Percentiles rank a stretch among this genome's conserved stretches.
Conservation (phyloP, 2,329 filamentous ascomycete genomes). For the Fusarium nisikadoi region DNA sequence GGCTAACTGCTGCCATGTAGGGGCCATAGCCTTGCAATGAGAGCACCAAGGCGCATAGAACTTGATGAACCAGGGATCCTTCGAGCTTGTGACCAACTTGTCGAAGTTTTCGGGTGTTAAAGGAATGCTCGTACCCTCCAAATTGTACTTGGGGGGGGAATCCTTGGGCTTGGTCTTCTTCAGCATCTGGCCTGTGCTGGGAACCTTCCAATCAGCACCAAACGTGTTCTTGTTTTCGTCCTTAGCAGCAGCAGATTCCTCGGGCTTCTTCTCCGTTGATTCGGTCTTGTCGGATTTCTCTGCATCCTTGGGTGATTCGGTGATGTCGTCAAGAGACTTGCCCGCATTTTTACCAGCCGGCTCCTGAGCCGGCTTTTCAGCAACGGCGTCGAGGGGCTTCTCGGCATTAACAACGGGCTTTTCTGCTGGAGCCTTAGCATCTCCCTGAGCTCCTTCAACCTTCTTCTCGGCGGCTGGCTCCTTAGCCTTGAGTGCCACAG, state of each 20-base stretch:
- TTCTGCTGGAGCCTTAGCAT: slow-evolving; percentile 51
- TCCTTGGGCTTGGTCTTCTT: slow-evolving; percentile 58
- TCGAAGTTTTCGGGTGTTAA: slow-evolving; percentile 90
- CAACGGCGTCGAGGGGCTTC: slow-evolving; percentile 28
- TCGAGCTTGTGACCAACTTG: slow-evolving; percentile 82
- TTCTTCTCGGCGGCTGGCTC: slow-evolving; percentile 34
- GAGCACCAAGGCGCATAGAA: slow-evolving; percentile 98
- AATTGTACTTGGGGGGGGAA: slow-evolving; percentile 71
- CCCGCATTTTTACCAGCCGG: slow-evolving; percentile 30
- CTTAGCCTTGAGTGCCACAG: slow-evolving; percentile 36
- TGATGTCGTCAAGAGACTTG: slow-evolving; percentile 36
- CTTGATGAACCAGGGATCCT: slow-evolving; percentile 98
- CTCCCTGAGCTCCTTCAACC: slow-evolving; percentile 26
- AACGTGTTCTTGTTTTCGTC: slow-evolving; percentile 41
- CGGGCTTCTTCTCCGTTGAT: slow-evolving; percentile 40
- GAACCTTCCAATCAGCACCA: slow-evolving; percentile 46
- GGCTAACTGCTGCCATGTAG: slow-evolving; percentile 88
- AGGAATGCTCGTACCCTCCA: slow-evolving; percentile 76
- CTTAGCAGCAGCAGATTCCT: slow-evolving; percentile 42
- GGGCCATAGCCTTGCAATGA: slow-evolving; percentile 92
- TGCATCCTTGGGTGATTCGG: slow-evolving; percentile 44
- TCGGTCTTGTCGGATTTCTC: slow-evolving; percentile 39
- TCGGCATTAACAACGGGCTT: slow-evolving; percentile 26
- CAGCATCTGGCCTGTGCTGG: slow-evolving; percentile 45
- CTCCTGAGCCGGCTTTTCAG: slow-evolving; percentile 30